Evolutionary conservation across 1,284 basidiomycete genomes (phyloP), one percentile per base, ranked within the genome.

Genomic region (Veloporphyrellus conicus): DNA sequence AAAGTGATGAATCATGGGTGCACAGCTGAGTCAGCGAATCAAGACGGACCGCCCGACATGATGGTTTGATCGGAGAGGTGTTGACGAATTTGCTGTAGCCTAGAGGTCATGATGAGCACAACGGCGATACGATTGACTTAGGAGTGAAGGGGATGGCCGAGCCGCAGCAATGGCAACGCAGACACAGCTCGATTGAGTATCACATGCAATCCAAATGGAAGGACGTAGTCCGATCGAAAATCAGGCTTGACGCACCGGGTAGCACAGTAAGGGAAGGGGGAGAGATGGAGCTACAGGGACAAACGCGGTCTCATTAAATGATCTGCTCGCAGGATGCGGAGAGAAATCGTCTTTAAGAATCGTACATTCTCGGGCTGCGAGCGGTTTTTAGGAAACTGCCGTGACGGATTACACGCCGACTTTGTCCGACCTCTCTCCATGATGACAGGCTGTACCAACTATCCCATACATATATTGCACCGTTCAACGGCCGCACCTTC

Each of bases 41-140:
- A 49, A 23, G 38, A 58, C 72, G 39, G 59, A 81, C 82, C 83
- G 68, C 75, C 71, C 32, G 75, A 67, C 71, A 74, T 60, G 53
- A 56, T 71, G 33, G 58, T 64, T 54, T 63, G 59, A 53, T 55
- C 57, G n/a, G 61, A 59, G 38, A 77, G 49, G 55, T 79, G 77
- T 42, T 63, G 58, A 34, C 68, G 56, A 28, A 84, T 53, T 58
- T 82, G 81, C 45, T 75, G 71, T 27, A 81, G 65, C 67, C 82
- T 81, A 60, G 62, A 63, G 37, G 75, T 65, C 80, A 81, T 81
- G 50, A 32, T 57, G 16, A 52, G 55, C 33, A 43, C n/a, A 34
- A 37, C 9, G 32, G 44, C 6, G 10, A 18, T 12, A 0, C n/a
- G n/a, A n/a, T n/a, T n/a, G n/a, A n/a, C n/a, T n/a, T n/a, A n/a